A percentile compares a stretch with the other conserved stretches of the same genome.
These are phyloP conservation scores for Orbilia oligospora DNA, from an alignment of 2,329 filamentous ascomycete species.

Conservation along the genomic window DNA sequence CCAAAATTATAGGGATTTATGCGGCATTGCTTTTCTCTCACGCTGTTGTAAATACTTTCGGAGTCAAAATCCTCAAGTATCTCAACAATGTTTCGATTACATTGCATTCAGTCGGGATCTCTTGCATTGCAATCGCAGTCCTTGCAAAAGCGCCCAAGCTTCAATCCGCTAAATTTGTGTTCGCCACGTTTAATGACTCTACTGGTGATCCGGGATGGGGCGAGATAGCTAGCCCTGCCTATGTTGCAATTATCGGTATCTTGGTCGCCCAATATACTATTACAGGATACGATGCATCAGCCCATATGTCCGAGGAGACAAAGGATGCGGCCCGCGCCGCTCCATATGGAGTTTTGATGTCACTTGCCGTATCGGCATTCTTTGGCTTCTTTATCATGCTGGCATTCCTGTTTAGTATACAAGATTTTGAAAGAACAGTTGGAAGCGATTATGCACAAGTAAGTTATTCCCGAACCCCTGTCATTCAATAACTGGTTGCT, in stretches of 20 bases:
- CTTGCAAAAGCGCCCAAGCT: constrained; percentile 73
- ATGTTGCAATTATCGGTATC: constrained; percentile 72
- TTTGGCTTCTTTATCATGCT: constrained; percentile 76
- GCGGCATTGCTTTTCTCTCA: constrained; percentile 73
- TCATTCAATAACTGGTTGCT: background rate
- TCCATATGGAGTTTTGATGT: constrained; percentile 73
- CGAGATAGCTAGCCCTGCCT: constrained; percentile 71
- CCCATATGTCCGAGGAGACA: constrained; percentile 74
- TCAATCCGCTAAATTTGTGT: constrained; percentile 73
- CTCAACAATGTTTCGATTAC: constrained; percentile 74
- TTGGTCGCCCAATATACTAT: constrained; percentile 73
- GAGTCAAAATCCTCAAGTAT: constrained; percentile 72
- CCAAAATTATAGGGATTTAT: constrained; percentile 73
- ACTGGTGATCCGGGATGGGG: constrained; percentile 72
- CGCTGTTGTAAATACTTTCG: constrained; percentile 73
- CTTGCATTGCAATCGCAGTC: constrained; percentile 72
- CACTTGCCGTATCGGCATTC: constrained; percentile 72
- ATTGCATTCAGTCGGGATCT: constrained; percentile 72
- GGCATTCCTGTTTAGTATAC: constrained; percentile 73
- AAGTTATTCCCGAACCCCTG: background rate
- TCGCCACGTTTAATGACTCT: constrained; percentile 71
- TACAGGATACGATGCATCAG: constrained; percentile 72
- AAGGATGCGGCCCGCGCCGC: constrained; percentile 73
- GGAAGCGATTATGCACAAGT: constrained; percentile 67
- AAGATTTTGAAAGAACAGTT: constrained; percentile 72